Evolutionary conservation across 768 basidiomycete species (phyloP).

Genomic region (Suillus brevipes): DNA sequence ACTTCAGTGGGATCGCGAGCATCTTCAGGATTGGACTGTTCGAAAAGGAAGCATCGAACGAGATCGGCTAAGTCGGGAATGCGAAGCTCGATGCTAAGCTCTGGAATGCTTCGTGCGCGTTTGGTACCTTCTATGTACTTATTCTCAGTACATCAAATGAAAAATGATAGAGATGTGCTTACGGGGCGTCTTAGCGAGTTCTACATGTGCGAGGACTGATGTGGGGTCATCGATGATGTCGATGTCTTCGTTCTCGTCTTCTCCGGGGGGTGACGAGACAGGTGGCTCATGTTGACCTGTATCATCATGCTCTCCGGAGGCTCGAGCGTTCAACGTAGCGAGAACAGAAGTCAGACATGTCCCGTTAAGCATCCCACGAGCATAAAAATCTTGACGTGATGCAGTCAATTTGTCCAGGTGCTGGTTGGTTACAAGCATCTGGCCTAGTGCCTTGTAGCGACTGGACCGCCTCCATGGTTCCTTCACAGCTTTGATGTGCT

Average conservation of each 20-base stretch:
- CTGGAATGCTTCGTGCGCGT: slow-evolving; percentile 16
- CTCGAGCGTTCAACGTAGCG: not conserved
- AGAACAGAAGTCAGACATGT: not conserved
- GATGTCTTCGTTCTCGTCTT: slow-evolving; percentile 12
- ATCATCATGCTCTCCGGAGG: not conserved
- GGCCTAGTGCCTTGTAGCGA: slow-evolving; percentile 8
- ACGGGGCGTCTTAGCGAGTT: slow-evolving; percentile 14
- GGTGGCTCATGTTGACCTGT: not conserved
- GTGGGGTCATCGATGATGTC: slow-evolving; percentile 6
- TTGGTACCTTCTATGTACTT: slow-evolving; percentile 11
- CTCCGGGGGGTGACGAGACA: not conserved
- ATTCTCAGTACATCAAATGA: slow-evolving; percentile 3
- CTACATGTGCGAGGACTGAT: slow-evolving; percentile 9
- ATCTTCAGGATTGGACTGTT: slow-evolving; percentile 21
- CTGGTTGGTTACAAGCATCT: slow-evolving; percentile 28
- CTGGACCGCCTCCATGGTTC: slow-evolving; percentile 32
- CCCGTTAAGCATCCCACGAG: slow-evolving; percentile 21
- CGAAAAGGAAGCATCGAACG: slow-evolving; percentile 28
- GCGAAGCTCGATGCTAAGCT: slow-evolving; percentile 4
- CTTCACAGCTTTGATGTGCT: slow-evolving; percentile 39
- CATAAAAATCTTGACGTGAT: slow-evolving; percentile 16
- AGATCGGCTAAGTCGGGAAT: slow-evolving; percentile 23
- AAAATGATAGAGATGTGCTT: not conserved
- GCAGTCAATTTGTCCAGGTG: slow-evolving; percentile 17
- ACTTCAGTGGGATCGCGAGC: slow-evolving; percentile 11